Conservation (phyloP, 345 rosid genomes). For the Boechera stricta region DNA sequence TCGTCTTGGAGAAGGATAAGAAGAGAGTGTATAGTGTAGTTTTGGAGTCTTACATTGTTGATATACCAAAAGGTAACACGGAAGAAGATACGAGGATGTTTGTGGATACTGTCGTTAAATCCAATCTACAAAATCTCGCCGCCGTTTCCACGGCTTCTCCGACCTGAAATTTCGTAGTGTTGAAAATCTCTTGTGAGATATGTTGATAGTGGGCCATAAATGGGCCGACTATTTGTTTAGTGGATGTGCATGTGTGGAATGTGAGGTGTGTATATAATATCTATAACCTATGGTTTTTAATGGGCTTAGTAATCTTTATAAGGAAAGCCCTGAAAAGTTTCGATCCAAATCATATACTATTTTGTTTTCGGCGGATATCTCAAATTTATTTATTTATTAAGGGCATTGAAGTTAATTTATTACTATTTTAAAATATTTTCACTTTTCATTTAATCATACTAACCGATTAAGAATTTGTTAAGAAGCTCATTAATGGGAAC, state of each 20-base stretch:
- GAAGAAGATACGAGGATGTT: conserved; percentile 48
- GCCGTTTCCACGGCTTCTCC: conserved; percentile 37
- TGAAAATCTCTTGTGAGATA: conserved; percentile 28
- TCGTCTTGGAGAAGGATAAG: conserved; percentile 22
- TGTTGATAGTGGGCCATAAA: conserved; percentile 25
- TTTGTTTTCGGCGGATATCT: neutral
- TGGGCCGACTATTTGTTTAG: conserved; percentile 13
- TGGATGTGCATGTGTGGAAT: conserved; percentile 28
- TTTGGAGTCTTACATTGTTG: conserved; percentile 45
- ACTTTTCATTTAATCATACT: neutral
- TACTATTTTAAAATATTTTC: too few relatives aligned
- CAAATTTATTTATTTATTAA: neutral
- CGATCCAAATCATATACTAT: neutral
- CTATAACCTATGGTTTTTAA: neutral
- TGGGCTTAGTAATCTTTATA: conserved; percentile 14
- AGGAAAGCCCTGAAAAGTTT: neutral
- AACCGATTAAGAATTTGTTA: neutral
- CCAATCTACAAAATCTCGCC: conserved; percentile 44
- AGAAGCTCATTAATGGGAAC: too few relatives aligned
- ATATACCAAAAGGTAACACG: conserved; percentile 47
- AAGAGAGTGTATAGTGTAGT: conserved; percentile 37
- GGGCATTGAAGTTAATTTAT: neutral
- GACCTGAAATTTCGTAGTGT: conserved; percentile 18
- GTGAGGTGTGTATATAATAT: conserved; percentile 23
- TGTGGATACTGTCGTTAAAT: conserved; percentile 43